Base-by-base conservation (phyloP, 2,329 filamentous ascomycete genomes). In the Colletotrichum tofieldiae region DNA sequence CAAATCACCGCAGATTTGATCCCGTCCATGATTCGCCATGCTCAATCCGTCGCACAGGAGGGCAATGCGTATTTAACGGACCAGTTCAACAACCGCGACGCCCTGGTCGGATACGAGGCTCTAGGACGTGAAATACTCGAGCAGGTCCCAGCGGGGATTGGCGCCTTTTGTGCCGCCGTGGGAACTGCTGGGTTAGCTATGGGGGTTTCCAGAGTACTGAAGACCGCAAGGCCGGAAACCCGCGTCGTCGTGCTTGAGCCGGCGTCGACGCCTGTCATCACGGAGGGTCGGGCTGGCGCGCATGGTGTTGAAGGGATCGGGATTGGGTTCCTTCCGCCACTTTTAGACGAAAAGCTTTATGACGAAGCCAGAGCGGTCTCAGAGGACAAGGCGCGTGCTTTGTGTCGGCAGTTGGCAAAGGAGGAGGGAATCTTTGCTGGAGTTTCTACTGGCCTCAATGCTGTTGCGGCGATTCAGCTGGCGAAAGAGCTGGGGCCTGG, bases 141-240 rank as follows among this genome's bases (percentile, higher is more conserved):
- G 23, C 65, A 62, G 47, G 16, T 75, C 9, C 69, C 65, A 2
- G 60, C 56, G 11, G 61, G 72, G 5, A 59, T 75, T 23, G 72
- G 68, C 14, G 69, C 29, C 4, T 75, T 75, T 12, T 75, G 74
- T 7, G 72, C 60, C 20, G 69, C 72, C 11, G 43, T 74, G 14
- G 74, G 74, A 1, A 68, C 59, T 0, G 69, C 74, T 6, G 72
- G 74, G 12, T 62, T 75, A 43, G 49, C 45, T 20, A 73, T 72
- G 45, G 74, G 72, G 7, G 73, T 72, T 7, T 56, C 74, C 2
- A 35, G 12, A 6, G 45, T 60, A 14, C 12, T 71, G 1, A 73
- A 65, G 32, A 54, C 54, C 14, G 16, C 29, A 1, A 12, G 45
- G 1, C 32, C n/a, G 4, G 45, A 68, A 12, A 64, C 59, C 2